phyloP scores from a whole-genome alignment of 495 filamentous ascomycete species.

The Penicillium simplicissimum region DNA sequence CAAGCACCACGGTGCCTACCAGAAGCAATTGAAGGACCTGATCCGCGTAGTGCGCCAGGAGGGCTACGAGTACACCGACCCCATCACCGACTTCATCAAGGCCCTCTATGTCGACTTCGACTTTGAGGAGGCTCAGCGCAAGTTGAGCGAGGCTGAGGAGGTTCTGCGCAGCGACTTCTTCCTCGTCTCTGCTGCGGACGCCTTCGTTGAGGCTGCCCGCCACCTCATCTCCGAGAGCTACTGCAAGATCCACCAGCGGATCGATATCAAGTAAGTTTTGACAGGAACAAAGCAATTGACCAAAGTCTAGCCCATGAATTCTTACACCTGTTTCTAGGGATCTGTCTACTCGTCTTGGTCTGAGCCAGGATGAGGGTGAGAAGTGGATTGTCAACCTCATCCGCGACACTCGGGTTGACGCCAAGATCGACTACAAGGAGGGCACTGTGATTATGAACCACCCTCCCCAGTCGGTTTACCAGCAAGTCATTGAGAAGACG shows the following conservation, averaged over 20 bases:
- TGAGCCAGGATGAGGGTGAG: constrained; percentile 92
- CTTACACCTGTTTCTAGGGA: constrained; percentile 54
- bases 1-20: constrained; percentile 79
- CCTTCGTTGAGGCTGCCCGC: constrained; percentile 90
- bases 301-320: background rate
- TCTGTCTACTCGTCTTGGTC: constrained; percentile 81
- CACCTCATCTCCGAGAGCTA: constrained; percentile 97
- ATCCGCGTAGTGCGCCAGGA: constrained; percentile 94
- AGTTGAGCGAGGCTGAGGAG: constrained; percentile 86
- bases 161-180: constrained; percentile 95
- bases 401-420: constrained; percentile 93
- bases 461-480: constrained; percentile 95
- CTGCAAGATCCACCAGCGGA: constrained; percentile 99
- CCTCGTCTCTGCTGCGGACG: constrained; percentile 78
- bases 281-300: background rate
- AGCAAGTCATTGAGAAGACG: constrained; percentile 96
- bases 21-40: constrained; percentile 97
- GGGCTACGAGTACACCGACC: constrained; percentile 94
- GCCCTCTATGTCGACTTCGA: constrained; percentile 97
- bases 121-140: constrained; percentile 95
- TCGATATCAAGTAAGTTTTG: constrained; percentile 81
- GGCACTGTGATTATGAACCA: constrained; percentile 99
- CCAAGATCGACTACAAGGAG: constrained; percentile 98
- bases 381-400: constrained; percentile 99
- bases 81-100: constrained; percentile 93